A percentile compares a stretch with the other conserved stretches of the same genome.
Evolutionary conservation across 192 early-diverging fungal species (phyloP).

Genomic region (Coemansia interrupta): DNA sequence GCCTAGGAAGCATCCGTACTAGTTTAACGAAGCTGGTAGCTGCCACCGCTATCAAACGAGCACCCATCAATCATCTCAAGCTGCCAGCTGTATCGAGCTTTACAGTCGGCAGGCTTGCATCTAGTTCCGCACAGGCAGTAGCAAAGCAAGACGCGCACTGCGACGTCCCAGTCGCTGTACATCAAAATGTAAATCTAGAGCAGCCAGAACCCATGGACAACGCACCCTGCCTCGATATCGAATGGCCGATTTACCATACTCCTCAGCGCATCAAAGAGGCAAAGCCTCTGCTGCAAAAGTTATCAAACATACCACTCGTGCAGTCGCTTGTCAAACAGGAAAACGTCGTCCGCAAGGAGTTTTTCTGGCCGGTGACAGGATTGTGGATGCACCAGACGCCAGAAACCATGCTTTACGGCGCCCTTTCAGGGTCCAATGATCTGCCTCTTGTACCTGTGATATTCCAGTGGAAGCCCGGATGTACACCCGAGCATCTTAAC

Average conservation of each 20-base stretch:
- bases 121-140: too few species aligned
- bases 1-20: too few species aligned
- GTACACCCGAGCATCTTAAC: slow-evolving; percentile 21
- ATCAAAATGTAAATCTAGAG: neutral
- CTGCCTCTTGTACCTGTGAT: slow-evolving; percentile 23
- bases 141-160: too few species aligned
- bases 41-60: too few species aligned
- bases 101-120: too few species aligned
- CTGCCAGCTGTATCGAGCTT: too few species aligned
- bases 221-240: slow-evolving; percentile 2
- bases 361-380: slow-evolving; percentile 31
- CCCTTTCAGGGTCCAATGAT: slow-evolving; percentile 9
- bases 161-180: neutral
- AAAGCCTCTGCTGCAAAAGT: neutral
- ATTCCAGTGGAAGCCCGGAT: slow-evolving; percentile 20
- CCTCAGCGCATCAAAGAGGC: slow-evolving; percentile 6
- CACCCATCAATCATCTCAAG: too few species aligned
- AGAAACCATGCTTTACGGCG: slow-evolving; percentile 27
- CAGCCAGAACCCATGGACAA: neutral
- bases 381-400: slow-evolving; percentile 20
- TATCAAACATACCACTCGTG: neutral
- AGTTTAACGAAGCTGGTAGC: too few species aligned
- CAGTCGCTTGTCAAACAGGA: neutral
- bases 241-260: slow-evolving; percentile 13
- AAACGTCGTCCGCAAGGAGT: slow-evolving; percentile 17